phyloP scores from a whole-genome alignment of 202 grass and related monocot species.

The Zoysia matrella region DNA sequence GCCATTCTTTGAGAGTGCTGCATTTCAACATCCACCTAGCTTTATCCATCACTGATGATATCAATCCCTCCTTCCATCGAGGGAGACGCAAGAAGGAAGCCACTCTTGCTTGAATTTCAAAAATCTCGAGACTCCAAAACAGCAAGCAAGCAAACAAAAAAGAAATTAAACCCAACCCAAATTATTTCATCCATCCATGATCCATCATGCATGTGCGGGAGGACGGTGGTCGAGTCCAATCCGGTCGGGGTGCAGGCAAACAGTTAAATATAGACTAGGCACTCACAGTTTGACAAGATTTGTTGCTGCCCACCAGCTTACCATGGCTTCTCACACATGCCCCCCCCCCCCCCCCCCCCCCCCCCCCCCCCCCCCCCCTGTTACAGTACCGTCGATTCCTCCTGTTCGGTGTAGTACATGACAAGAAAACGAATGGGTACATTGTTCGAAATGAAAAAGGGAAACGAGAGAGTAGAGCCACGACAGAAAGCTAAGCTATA shows the following conservation, averaged over 20 bases:
- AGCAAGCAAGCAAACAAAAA: constrained; percentile 6
- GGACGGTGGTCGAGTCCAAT: constrained; percentile 43
- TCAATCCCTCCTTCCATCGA: not conserved
- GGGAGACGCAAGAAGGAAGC: not conserved
- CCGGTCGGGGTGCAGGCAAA: constrained; percentile 36
- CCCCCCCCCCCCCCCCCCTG: not conserved
- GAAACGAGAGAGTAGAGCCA: constrained; percentile 1
- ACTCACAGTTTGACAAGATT: constrained; percentile 41
- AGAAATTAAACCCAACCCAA: constrained; percentile 19
- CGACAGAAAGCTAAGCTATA: not conserved
- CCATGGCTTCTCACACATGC: constrained; percentile 15
- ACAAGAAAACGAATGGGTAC: constrained; percentile 6
- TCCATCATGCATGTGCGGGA: constrained; percentile 1
- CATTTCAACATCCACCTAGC: no score
- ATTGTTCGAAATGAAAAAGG: not conserved
- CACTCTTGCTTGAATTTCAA: not conserved
- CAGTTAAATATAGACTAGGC: constrained; percentile 36
- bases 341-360: not conserved
- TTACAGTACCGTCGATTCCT: constrained; percentile 37
- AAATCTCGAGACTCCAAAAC: not conserved
- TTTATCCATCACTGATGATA: not conserved
- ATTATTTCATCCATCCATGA: not conserved
- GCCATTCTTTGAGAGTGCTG: not conserved
- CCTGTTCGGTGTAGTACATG: constrained; percentile 23
- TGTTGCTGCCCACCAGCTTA: constrained; percentile 20